Conservation (phyloP, 139 green algal genomes). For the Chlamydomonas schloesseri region DNA sequence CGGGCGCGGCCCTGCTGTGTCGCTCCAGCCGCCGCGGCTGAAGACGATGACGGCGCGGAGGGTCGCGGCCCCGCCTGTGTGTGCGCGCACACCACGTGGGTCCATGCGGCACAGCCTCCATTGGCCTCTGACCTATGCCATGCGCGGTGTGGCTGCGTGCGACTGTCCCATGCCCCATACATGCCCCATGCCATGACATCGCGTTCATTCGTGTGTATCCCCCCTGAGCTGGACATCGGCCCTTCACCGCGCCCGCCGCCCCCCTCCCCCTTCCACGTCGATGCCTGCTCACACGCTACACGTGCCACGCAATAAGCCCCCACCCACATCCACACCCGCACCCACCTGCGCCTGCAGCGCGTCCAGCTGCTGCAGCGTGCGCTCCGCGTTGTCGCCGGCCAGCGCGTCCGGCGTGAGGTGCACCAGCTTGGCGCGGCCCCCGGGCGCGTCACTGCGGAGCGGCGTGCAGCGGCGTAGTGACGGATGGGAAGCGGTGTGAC, state of each 20-base stretch:
- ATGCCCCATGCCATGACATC: too few species aligned
- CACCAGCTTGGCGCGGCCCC: conserved; percentile 8
- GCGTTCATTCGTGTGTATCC: too few species aligned
- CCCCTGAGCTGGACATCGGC: too few species aligned
- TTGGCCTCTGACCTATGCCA: neutral
- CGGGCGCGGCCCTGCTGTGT: too few species aligned
- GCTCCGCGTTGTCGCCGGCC: neutral
- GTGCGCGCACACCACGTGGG: too few species aligned
- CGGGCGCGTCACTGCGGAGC: conserved; percentile 10
- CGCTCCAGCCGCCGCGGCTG: neutral
- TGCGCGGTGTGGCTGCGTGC: too few species aligned
- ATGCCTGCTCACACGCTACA: neutral
- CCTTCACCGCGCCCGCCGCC: too few species aligned
- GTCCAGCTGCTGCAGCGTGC: conserved; percentile 17
- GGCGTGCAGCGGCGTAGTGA: neutral
- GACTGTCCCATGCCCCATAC: too few species aligned
- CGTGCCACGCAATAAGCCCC: neutral
- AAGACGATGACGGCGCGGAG: neutral
- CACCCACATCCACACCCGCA: too few species aligned
- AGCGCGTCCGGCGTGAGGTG: conserved; percentile 16
- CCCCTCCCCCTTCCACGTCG: too few species aligned
- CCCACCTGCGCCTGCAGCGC: neutral
- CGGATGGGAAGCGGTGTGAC: neutral
- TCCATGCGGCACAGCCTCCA: neutral
- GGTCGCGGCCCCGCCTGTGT: too few species aligned